A percentile compares a stretch with the other conserved stretches of the same genome.
phyloP scores from a whole-genome alignment of 2,329 filamentous ascomycete genomes.

The Botrytis fabae region DNA sequence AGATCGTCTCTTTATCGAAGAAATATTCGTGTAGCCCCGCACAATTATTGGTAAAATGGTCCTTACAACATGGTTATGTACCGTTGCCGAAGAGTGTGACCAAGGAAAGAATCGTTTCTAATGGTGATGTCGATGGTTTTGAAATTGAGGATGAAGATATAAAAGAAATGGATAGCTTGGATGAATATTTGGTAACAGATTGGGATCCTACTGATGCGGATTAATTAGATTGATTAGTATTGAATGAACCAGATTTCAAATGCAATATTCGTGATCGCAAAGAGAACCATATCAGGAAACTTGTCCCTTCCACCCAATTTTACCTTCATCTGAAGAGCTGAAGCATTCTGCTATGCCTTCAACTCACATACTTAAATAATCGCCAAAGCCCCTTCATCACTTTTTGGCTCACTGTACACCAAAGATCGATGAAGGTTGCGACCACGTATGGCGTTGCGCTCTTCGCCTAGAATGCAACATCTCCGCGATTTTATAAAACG shows the following conservation, averaged over 20 bases:
- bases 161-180: conserved; percentile 60
- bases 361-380: not conserved
- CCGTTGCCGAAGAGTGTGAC: conserved; percentile 72
- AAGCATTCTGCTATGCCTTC: not conserved
- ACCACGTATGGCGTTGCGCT: not conserved
- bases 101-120: conserved; percentile 62
- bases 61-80: conserved; percentile 71
- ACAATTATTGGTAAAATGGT: conserved; percentile 77
- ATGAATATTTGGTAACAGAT: conserved; percentile 73
- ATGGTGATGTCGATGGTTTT: conserved; percentile 61
- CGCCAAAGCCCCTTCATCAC: conserved; percentile 9
- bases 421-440: not conserved
- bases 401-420: not conserved
- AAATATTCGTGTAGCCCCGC: conserved; percentile 71
- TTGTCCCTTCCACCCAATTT: not conserved
- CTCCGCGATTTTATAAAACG: not conserved
- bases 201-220: conserved; percentile 53
- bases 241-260: not conserved
- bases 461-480: not conserved
- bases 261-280: not conserved
- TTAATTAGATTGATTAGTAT: conserved; percentile 23
- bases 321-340: not conserved
- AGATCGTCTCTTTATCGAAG: conserved; percentile 59
- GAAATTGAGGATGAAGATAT: conserved; percentile 65
- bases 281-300: not conserved